phyloP scores from a whole-genome alignment of 371 early-diverging fungal genomes.

The Racocetra persica region DNA sequence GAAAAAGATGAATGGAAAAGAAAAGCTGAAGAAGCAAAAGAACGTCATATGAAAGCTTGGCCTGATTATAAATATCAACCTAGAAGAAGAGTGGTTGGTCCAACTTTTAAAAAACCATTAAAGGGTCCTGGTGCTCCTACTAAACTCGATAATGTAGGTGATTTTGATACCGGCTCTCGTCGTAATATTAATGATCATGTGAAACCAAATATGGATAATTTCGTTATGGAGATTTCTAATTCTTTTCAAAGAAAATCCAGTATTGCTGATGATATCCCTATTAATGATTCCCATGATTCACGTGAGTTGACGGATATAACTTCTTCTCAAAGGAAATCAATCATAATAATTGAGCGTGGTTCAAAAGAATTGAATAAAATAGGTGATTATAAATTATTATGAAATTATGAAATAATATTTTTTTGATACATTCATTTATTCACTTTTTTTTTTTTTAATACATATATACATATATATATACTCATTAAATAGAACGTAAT shows the following conservation, averaged over 20 bases:
- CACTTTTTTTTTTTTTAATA: not conserved
- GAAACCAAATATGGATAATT: conserved; percentile 27
- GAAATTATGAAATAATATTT: not conserved
- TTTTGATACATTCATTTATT: not conserved
- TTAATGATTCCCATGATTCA: not conserved
- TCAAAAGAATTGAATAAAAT: conserved; percentile 36
- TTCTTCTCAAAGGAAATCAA: not conserved
- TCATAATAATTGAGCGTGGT: conserved; percentile 40
- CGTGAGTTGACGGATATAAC: not conserved
- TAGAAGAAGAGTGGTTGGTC: conserved; percentile 37
- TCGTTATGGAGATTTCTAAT: conserved; percentile 31
- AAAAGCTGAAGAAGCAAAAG: conserved; percentile 59
- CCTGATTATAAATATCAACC: conserved; percentile 68
- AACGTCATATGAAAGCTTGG: conserved; percentile 64
- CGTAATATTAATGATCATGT: not conserved
- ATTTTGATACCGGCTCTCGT: not conserved
- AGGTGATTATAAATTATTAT: not conserved
- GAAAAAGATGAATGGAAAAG: conserved; percentile 64
- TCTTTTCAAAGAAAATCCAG: not conserved
- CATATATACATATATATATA: not conserved
- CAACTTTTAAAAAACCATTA: conserved; percentile 27
- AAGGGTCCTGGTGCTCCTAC: conserved; percentile 24
- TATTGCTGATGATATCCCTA: not conserved
- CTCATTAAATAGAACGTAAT: conserved; percentile 10
- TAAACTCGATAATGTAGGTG: conserved; percentile 5